Base-by-base conservation (phyloP, 345 rosid genomes). In the Sisymbrium altissimum region DNA sequence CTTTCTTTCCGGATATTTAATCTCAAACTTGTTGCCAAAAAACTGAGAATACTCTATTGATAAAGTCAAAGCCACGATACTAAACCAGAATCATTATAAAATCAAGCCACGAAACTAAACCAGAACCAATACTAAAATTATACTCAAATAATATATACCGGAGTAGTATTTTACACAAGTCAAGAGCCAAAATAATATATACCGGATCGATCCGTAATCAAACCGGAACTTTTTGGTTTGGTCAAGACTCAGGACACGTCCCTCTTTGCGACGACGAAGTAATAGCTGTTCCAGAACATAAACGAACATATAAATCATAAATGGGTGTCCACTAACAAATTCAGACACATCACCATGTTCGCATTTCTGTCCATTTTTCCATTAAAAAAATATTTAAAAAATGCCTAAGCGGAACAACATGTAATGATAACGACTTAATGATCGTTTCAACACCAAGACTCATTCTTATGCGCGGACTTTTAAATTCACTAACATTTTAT, bases 281-380 rank as follows among this genome's bases (percentile, higher is more conserved):
- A 65, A 56, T 38, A 39, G 54, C 72, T 58, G 68, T 57, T 57
- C 50, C 66, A 65, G 66, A 59, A 67, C 68, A 59, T 41, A 11
- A 4, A 53, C 67, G 40, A 48, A 69, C 58, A 43, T 32, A 62
- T 50, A 49, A 46, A 4, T 25, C 23, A 23, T 60, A 69, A 52
- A 61, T 76, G 79, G 69, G 8, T 44, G 10, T 53, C 75, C 79
- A 69, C 79, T 69, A 61, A 69, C 64, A 60, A 14, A 40, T 50
- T 75, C 39, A 59, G 53, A 74, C 45, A 58, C 38, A 74, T 59
- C 35, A 66, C 54, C 54, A 67, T 61, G 19, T 39, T 44, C 69
- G 23, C 59, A 17, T 29, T 11, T 52, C 38, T 68, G 57, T 61
- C 40, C 57, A n/a, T 54, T 36, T 52, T 64, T 3, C 5, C 6